Conservation (phyloP, 331 rosid species). For the Prunus yedoensis region DNA sequence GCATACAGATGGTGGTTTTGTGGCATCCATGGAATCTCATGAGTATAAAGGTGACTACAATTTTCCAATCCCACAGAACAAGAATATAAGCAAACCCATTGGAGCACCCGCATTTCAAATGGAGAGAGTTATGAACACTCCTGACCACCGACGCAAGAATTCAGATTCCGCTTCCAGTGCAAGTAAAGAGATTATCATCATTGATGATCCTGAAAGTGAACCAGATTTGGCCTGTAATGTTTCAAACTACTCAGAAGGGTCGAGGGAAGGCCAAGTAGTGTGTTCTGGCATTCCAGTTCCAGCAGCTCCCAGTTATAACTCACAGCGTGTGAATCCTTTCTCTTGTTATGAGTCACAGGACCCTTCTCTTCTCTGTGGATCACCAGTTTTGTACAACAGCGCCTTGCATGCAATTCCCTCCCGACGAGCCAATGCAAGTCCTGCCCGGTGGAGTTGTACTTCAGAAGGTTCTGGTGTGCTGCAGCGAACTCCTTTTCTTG, state of each 20-base stretch:
- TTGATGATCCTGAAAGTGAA: constrained; percentile 43
- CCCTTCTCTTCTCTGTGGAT: constrained; percentile 25
- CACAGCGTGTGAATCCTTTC: constrained; percentile 22
- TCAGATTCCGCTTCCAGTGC: constrained; percentile 21
- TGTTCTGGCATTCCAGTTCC: constrained; percentile 30
- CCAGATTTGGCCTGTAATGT: constrained; percentile 27
- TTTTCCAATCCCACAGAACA: constrained; percentile 21
- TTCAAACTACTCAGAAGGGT: constrained; percentile 30
- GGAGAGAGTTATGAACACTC: constrained; percentile 15
- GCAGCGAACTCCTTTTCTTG: constrained; percentile 32
- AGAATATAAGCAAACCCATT: constrained; percentile 15
- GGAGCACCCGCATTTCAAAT: constrained; percentile 20
- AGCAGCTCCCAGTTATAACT: constrained; percentile 23
- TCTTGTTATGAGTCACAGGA: constrained; percentile 31
- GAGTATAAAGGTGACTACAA: constrained; percentile 29
- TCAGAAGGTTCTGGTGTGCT: constrained; percentile 31
- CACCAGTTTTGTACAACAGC: constrained; percentile 23
- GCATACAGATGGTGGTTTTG: constrained; percentile 27
- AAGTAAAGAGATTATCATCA: constrained; percentile 33
- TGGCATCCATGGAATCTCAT: constrained; percentile 20
- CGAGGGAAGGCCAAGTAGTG: constrained; percentile 26
- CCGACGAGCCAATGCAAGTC: constrained; percentile 28
- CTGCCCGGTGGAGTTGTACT: constrained; percentile 40
- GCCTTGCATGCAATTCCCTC: constrained; percentile 29
- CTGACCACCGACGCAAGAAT: constrained; percentile 29